Base-by-base conservation (phyloP, 768 basidiomycete genomes). In the Suillus sp. region DNA sequence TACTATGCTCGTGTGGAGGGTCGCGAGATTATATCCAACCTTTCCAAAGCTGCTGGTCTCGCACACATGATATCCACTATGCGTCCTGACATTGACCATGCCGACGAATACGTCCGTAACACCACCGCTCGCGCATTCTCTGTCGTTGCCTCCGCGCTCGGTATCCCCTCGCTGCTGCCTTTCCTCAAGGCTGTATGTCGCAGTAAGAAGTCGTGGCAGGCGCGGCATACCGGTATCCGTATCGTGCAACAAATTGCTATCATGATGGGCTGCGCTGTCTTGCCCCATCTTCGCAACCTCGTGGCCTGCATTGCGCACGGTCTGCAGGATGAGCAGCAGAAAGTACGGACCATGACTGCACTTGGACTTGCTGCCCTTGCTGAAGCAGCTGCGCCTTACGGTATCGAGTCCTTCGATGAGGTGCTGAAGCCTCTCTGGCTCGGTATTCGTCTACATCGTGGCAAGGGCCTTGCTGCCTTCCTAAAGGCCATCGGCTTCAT, bases 61-160 rank as follows among this genome's bases (percentile, higher is more conserved):
- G 96, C 97, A 2, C 97, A 99, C 79, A 99, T 99, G 97, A 99
- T 99, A 70, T 99, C 97, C 40, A 99, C 96, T 22, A 99, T 99
- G 96, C 91, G 96, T 69, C 96, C 97, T 3, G 96, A 99, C 82
- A 99, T 99, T 66, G 96, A 99, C 77, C 96, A 99, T 70, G 95
- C 97, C 50, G 96, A 99, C 73, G 97, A 99, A 77, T 99, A 99
- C 68, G 96, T 99, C 4, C 92, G 96, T 64, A 99, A 99, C 76
- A 99, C 97, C 50, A 99, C 97, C 18, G 96, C 97, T 40, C 92
- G 97, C 70, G 97, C 97, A 4, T 95, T 99, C 83, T 97, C 96
- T 32, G 97, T 99, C 62, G 97, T 99, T 62, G 97, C 97, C 13
- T 99, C 96, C 1, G 97, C 97, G 1, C 91, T 99, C 63, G 96